Base-by-base conservation (phyloP, 768 basidiomycete species). In the Boletus speciosus region DNA sequence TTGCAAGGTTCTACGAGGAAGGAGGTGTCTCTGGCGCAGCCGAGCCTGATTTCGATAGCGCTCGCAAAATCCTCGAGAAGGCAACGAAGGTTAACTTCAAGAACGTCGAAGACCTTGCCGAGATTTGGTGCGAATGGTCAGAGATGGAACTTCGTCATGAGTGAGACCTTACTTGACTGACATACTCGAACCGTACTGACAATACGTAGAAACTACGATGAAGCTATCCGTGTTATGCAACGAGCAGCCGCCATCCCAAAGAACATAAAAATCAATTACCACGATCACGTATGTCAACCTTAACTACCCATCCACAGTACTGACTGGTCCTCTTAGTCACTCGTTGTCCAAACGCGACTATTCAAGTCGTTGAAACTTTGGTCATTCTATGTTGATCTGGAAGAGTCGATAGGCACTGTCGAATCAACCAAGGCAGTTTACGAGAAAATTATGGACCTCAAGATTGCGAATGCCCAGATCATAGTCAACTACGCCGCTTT, bases 51-150 rank as follows among this genome's bases (percentile, higher is more conserved):
- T 71, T 98, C 1, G 84, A 84, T 45, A 90, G 83, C 60, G 90
- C 96, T 5, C 84, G 95, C 39, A 95, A 95, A 74, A 88, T 98
- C 29, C 74, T 98, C 35, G 94, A 98, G 67, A 96, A 92, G 71
- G 96, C 84, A 5, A 89, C 89, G 4, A 91, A 90, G 62, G 85
- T 97, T 39, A 90, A 88, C 66, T 98, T 94, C 78, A 92, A 88
- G 71, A 79, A 83, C n/a, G 95, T 99, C 10, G 96, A 99, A 67
- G 97, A 99, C 64, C 79, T 99, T 23, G 97, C 97, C 0, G 97
- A 98, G 69, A 82, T 98, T 14, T 99, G 97, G 97, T 98, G 95
- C 64, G 97, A 98, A 73, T 98, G 97, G 96, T 85, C 97, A 7
- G 97, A 99, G 73, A 85, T 98, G 88, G 97, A 99, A 69, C 79